Percentiles rank a stretch among this genome's conserved stretches.
phyloP scores from a whole-genome alignment of 2,329 filamentous ascomycete species.

The Sphaceloma murrayae region DNA sequence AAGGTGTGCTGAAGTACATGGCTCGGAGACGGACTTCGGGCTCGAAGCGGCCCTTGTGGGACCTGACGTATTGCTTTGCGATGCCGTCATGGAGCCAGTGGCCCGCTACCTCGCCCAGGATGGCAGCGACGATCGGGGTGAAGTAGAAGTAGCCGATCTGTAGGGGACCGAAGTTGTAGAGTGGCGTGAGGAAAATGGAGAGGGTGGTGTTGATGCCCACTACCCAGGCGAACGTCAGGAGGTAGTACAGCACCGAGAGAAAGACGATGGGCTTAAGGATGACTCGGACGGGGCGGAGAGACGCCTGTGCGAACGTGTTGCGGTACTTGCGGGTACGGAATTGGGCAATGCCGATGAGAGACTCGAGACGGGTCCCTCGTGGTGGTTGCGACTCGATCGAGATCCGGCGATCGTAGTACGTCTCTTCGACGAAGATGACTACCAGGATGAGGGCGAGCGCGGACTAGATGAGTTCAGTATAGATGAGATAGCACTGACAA shows the following conservation, averaged over 20 bases:
- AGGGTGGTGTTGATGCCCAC: slow-evolving; percentile 24
- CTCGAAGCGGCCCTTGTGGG: slow-evolving; percentile 45
- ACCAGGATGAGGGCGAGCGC: slow-evolving; percentile 32
- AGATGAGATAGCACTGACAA: neutral
- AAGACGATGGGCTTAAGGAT: slow-evolving; percentile 33
- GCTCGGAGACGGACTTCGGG: slow-evolving; percentile 47
- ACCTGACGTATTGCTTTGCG: slow-evolving; percentile 14
- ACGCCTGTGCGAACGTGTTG: slow-evolving; percentile 30
- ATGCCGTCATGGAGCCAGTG: slow-evolving; percentile 47
- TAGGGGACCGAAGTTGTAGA: slow-evolving; percentile 30
- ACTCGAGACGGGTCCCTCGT: slow-evolving; percentile 25
- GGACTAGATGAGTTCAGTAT: slow-evolving; percentile 11
- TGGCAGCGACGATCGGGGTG: slow-evolving; percentile 45
- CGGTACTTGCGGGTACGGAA: slow-evolving; percentile 23
- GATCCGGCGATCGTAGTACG: slow-evolving; percentile 40
- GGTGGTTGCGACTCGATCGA: slow-evolving; percentile 26
- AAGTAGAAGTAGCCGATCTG: slow-evolving; percentile 51
- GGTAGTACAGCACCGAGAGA: slow-evolving; percentile 27
- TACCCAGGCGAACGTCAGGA: slow-evolving; percentile 28
- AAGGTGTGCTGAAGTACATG: slow-evolving; percentile 39
- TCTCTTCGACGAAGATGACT: slow-evolving; percentile 39
- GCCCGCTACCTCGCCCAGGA: slow-evolving; percentile 45
- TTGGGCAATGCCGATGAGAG: slow-evolving; percentile 32
- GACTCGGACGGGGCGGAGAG: slow-evolving; percentile 31
- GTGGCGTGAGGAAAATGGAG: slow-evolving; percentile 31